These are phyloP conservation scores for Magnolia changhungtana DNA, from an alignment of 164 flowering plant genomes.

Conservation along the genomic window DNA sequence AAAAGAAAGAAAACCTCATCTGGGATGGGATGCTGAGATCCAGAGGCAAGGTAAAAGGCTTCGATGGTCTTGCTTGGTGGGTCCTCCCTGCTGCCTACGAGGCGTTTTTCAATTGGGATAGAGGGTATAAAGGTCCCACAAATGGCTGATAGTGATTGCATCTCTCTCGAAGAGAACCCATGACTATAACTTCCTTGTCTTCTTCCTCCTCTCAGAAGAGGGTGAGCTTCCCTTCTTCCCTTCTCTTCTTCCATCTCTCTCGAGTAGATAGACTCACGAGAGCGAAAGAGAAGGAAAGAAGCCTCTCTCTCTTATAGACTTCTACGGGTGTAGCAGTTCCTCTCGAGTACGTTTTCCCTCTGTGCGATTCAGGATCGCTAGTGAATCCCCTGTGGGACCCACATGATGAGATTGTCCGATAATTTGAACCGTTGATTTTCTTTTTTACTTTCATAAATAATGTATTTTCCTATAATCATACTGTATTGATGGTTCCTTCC, in stretches of 20 bases:
- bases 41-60: slow-evolving; percentile 15
- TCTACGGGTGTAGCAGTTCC: no score
- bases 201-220: slow-evolving; percentile 3
- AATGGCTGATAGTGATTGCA: slow-evolving; percentile 9
- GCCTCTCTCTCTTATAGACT: no score
- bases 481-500: no score
- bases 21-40: slow-evolving; percentile 29
- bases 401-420: no score
- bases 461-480: no score
- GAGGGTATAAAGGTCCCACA: slow-evolving; percentile 13
- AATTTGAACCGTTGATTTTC: no score
- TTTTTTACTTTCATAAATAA: no score
- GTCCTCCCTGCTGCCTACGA: not conserved
- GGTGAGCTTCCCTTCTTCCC: not conserved
- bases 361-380: no score
- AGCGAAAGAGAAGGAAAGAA: no score
- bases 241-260: not conserved
- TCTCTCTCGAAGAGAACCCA: slow-evolving; percentile 9
- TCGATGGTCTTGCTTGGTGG: not conserved
- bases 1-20: slow-evolving; percentile 48
- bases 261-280: no score
- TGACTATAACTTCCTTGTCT: not conserved
- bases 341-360: no score
- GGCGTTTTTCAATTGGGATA: not conserved
- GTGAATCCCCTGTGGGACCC: no score